phyloP scores from a whole-genome alignment of 345 rosid species.

The Brassica incana region DNA sequence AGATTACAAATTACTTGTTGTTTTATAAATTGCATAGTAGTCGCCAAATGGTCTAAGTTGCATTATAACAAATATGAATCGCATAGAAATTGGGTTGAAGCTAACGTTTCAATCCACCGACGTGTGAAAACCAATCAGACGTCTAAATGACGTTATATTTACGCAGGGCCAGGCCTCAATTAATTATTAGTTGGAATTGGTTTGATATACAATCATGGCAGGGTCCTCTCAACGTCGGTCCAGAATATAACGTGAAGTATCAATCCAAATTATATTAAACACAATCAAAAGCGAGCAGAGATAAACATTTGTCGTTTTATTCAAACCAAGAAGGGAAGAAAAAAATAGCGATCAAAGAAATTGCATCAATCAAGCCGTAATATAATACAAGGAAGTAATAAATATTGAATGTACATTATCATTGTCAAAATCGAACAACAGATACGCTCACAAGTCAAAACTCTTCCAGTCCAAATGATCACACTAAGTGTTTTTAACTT shows the following conservation, averaged over 20 bases:
- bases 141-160: not conserved
- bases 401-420: not conserved
- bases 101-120: not conserved
- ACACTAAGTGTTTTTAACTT: not conserved
- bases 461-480: constrained; percentile 5
- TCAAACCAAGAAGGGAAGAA: not conserved
- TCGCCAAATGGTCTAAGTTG: not conserved
- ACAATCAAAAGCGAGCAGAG: constrained; percentile 9
- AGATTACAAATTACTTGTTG: not conserved
- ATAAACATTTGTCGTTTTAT: constrained; percentile 27
- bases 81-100: not conserved
- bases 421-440: constrained; percentile 2
- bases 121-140: not conserved
- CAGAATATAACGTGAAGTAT: constrained; percentile 12
- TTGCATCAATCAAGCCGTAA: constrained; percentile 34
- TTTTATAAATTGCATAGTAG: not conserved
- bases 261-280: constrained; percentile 16
- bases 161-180: not conserved
- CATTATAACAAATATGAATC: not conserved
- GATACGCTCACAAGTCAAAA: constrained; percentile 4
- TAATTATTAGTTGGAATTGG: constrained; percentile 4
- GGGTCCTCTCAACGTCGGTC: constrained; percentile 35
- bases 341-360: not conserved
- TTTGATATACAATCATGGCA: not conserved
- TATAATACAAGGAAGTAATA: constrained; percentile 14